Conservation (phyloP, 2,329 filamentous ascomycete genomes). For the Diplodia seriata region DNA sequence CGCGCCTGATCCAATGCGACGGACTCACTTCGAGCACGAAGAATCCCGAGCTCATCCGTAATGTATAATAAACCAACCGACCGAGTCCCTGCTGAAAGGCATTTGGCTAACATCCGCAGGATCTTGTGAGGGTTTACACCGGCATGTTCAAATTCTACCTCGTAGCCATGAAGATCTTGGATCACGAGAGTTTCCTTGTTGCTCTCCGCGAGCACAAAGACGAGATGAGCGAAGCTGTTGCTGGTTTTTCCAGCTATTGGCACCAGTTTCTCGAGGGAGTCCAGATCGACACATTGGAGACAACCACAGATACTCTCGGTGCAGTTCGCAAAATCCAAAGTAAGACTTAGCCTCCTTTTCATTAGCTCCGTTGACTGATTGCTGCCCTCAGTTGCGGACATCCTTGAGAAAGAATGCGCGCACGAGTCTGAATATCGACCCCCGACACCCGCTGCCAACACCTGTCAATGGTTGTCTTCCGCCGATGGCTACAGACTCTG, state of each 20-base stretch:
- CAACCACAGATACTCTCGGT: not conserved
- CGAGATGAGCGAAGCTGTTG: not conserved
- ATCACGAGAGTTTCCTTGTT: not conserved
- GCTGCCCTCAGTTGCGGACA: not conserved
- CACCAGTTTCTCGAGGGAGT: not conserved
- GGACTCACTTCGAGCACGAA: not conserved
- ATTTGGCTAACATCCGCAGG: not conserved
- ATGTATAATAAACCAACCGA: not conserved
- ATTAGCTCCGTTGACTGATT: not conserved
- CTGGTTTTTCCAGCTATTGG: not conserved
- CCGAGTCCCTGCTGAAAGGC: too few relatives aligned
- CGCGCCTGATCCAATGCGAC: constrained; percentile 2
- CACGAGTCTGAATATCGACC: not conserved
- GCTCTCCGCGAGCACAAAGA: not conserved
- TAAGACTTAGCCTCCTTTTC: not conserved
- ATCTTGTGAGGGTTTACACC: not conserved
- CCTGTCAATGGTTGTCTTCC: constrained; percentile 9
- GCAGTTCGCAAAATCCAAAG: not conserved
- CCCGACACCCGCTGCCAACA: not conserved
- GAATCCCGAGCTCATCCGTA: not conserved
- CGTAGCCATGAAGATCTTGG: not conserved
- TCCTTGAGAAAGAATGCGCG: not conserved
- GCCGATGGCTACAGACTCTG: not conserved
- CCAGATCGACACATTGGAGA: not conserved
- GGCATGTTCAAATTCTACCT: constrained; percentile 9